These are phyloP conservation scores for Tetradesmus lagerheimii DNA, from an alignment of 139 green algal species.

Conservation along the genomic window DNA sequence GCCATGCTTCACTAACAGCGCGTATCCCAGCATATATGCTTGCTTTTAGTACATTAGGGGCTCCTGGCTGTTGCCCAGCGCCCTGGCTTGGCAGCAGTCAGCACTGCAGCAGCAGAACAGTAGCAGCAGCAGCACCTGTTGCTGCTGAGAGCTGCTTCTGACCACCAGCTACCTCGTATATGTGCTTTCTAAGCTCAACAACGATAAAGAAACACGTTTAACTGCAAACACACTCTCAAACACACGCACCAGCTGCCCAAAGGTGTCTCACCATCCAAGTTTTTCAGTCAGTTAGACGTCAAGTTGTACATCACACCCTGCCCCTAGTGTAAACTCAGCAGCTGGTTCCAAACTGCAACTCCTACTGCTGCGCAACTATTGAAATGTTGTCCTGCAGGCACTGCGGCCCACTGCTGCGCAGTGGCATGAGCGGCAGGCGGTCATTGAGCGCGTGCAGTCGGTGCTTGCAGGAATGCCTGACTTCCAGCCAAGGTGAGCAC, in stretches of 20 bases:
- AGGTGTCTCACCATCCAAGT: no score
- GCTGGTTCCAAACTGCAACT: neutral
- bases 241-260: no score
- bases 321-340: no score
- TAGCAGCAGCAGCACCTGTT: neutral
- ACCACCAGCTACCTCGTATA: neutral
- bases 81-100: neutral
- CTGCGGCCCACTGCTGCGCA: neutral
- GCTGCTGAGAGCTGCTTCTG: neutral
- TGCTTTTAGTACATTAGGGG: neutral
- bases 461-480: constrained; percentile 34
- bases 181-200: no score
- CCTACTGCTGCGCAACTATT: neutral
- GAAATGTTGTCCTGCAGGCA: neutral
- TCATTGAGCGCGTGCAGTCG: neutral
- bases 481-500: constrained; percentile 6
- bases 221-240: no score
- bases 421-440: neutral
- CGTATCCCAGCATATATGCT: neutral
- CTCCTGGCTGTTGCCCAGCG: neutral
- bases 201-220: no score
- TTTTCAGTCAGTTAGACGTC: no score
- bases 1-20: neutral
- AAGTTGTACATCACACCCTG: no score
- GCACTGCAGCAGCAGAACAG: neutral